Percentiles rank a stretch among this genome's conserved stretches.
phyloP scores from a whole-genome alignment of 805 yeast genomes.

The Candida wancherniae region DNA sequence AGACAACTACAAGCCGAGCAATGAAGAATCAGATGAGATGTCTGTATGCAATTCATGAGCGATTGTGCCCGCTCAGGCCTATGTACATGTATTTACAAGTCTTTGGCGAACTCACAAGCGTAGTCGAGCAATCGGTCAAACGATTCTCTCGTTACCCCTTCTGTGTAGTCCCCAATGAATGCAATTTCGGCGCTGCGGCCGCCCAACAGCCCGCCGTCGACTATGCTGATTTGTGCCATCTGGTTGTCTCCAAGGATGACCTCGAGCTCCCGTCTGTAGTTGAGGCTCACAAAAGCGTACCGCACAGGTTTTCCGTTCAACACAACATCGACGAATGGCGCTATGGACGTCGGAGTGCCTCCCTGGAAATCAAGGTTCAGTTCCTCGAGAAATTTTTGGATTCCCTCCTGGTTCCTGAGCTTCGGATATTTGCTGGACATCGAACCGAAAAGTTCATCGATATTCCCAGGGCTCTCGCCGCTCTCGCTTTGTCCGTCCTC shows the following conservation, averaged over 20 bases:
- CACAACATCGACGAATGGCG: slow-evolving; percentile 34
- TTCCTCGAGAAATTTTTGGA: slow-evolving; percentile 35
- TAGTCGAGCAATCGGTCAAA: slow-evolving; percentile 26
- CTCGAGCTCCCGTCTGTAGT: slow-evolving; percentile 43
- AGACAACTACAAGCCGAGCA: too few species aligned
- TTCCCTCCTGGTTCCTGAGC: slow-evolving; percentile 38
- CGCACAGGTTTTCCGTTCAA: slow-evolving; percentile 35
- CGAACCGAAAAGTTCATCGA: slow-evolving; percentile 17
- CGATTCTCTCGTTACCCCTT: slow-evolving; percentile 16
- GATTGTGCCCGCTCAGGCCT: too few species aligned
- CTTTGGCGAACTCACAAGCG: slow-evolving; percentile 14
- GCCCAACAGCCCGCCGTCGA: slow-evolving; percentile 58
- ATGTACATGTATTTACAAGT: slow-evolving; percentile 9
- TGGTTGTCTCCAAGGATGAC: slow-evolving; percentile 31
- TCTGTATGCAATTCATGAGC: too few species aligned
- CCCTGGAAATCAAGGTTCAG: slow-evolving; percentile 42
- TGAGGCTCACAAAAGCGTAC: slow-evolving; percentile 41
- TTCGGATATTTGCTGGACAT: slow-evolving; percentile 23
- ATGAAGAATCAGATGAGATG: too few species aligned
- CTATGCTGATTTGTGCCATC: slow-evolving; percentile 38
- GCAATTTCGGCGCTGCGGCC: slow-evolving; percentile 44
- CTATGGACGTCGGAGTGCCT: slow-evolving; percentile 27
- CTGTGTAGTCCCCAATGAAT: slow-evolving; percentile 12
- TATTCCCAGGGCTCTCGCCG: slow-evolving; percentile 1
- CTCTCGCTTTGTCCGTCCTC: slow-evolving; percentile 8